Base-by-base conservation (phyloP, 2,329 filamentous ascomycete genomes). In the Geosmithia flava region DNA sequence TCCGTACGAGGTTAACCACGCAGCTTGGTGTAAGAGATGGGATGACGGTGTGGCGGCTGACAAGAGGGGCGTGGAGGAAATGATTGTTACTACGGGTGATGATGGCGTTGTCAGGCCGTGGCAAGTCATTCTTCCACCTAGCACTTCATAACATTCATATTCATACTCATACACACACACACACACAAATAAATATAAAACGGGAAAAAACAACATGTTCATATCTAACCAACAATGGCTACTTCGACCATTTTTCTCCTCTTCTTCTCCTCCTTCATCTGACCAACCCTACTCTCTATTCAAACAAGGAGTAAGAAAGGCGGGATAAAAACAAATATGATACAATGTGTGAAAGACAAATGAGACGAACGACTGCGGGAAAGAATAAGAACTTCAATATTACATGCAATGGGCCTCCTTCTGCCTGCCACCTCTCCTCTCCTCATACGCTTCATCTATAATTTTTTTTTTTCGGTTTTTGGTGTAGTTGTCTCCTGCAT, bases 1-100 rank as follows among this genome's bases (percentile, higher is more conserved):
- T 1, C 87, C 94, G 2, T 96, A 91, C 59, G 93, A 98, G 66
- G 76, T 97, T 53, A 98, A 98, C 59, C 89, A 96, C 64, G 76
- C 93, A 45, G 81, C 79, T 2, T 98, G 93, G 93, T 89, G 88
- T 54, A 78, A 75, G 56, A 75, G 90, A 49, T 85, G 80, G 49
- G 89, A 95, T 61, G 72, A 73, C 46, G 82, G 69, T 1, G 66
- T 67, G 2, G 74, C 69, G 1, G 65, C 66, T 1, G 74, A 74
- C 59, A 71, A 67, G 52, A 72, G 64, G 48, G 71, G 73, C 3
- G 63, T 70, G 20, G 87, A 95, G 57, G 91, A 97, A 67, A 84
- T 96, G 62, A 71, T 98, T 44, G 71, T 97, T 19, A 93, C 85
- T 16, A 95, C 90, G 1, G 93, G 91, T 0, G 93, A 98, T 62